Base-by-base conservation (phyloP, 257 asterid genomes). In the Przewalskia tangutica region DNA sequence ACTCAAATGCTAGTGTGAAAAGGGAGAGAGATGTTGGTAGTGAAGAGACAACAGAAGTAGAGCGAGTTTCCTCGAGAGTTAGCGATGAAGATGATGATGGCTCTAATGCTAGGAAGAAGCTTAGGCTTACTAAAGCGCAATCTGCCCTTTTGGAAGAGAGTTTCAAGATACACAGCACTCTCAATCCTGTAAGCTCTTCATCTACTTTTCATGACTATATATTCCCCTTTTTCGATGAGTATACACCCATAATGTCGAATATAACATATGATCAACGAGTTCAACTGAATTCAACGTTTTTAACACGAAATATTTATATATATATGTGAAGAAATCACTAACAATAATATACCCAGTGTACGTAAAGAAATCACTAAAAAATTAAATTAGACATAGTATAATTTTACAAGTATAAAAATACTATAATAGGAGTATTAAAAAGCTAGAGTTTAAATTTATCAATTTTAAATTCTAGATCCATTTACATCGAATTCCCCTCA, bases 1-100 rank as follows among this genome's bases (percentile, higher is more conserved):
- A 93, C 83, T 92, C 98, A 34, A 89, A 93, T 88, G 89, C 85
- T 16, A 93, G 97, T 71, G 95, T 94, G 81, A 95, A 89, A 84
- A 87, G 94, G 82, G 94, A 89, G 75, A 91, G 94, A 48, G 94
- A 91, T 60, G 44, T 78, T 11, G 87, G 80, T 0, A 81, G 89
- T 64, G 91, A 91, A 85, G 97, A 93, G 87, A 84, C 87, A 80
- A 81, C 90, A 82, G 90, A 89, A 88, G 58, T 89, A 3, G 97
- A 90, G 71, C 88, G 93, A 85, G 62, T 86, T 50, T 88, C 91
- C 0, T 89, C 96, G 0, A 84, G 95, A 80, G 85, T 80, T n/a
- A 89, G 90, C 11, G 94, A 90, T 63, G 94, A 89, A 77, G 92
- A 91, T 59, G 92, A 89, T 77, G 94, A 89, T 81, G 91, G 89